Evolutionary conservation across 2,329 filamentous ascomycete genomes (phyloP).

Genomic region (Penicillium crustosum): DNA sequence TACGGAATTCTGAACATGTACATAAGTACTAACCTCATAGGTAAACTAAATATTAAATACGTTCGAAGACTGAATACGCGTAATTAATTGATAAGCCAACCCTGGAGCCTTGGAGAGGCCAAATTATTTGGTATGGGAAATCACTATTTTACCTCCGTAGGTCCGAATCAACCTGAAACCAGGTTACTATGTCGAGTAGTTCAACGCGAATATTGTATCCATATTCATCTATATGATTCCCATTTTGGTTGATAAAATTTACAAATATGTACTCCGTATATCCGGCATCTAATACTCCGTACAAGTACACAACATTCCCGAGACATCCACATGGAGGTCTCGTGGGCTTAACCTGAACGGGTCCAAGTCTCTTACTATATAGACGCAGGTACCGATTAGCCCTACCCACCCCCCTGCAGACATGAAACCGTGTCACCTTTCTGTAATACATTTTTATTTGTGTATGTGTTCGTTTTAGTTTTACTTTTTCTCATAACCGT

Average conservation of each 20-base stretch:
- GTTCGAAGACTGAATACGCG: not conserved
- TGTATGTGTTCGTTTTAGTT: not conserved
- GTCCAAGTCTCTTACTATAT: conserved; percentile 7
- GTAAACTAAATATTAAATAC: too few species aligned
- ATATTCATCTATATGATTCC: not conserved
- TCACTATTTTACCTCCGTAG: not conserved
- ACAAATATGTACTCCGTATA: too few species aligned
- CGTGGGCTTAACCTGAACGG: conserved; percentile 17
- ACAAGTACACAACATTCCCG: not conserved
- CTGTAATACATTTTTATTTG: not conserved
- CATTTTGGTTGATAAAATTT: not conserved
- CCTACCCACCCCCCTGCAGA: not conserved
- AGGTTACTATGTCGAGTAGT: not conserved
- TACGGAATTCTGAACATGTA: not conserved
- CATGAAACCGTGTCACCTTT: conserved; percentile 7
- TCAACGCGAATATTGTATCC: not conserved
- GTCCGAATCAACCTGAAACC: conserved; percentile 18
- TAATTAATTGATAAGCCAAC: not conserved
- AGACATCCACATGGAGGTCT: conserved; percentile 26
- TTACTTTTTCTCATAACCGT: not conserved
- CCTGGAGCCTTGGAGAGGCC: not conserved
- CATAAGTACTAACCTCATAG: not conserved
- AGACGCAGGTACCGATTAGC: conserved; percentile 25
- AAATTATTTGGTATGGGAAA: not conserved
- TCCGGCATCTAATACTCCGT: not conserved